These are phyloP conservation scores for Pythium plurisporium DNA, from an alignment of 352 stramenopile species.

Conservation along the genomic window DNA sequence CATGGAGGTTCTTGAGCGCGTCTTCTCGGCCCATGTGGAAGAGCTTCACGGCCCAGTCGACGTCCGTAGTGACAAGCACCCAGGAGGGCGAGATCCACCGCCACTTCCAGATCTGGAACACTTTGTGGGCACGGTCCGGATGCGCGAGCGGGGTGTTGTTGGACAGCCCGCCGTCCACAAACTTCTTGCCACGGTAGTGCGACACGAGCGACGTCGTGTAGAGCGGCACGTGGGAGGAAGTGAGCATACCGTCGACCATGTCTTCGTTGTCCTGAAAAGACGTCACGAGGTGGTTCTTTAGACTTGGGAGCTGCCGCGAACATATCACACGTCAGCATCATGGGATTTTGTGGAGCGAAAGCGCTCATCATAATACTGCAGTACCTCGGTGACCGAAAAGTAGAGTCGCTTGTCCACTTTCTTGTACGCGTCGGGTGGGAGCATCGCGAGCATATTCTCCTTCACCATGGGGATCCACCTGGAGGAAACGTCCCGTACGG, in stretches of 20 bases:
- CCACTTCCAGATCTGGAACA: conserved; percentile 85
- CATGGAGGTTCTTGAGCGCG: conserved; percentile 55
- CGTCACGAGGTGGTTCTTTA: conserved; percentile 71
- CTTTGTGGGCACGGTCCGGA: conserved; percentile 52
- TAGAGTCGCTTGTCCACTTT: conserved; percentile 63
- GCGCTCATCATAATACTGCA: not conserved
- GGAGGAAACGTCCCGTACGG: not conserved
- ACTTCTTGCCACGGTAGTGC: conserved; percentile 64
- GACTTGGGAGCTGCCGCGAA: conserved; percentile 29
- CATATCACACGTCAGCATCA: too few relatives aligned
- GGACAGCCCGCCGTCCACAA: conserved; percentile 67
- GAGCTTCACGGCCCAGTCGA: conserved; percentile 65
- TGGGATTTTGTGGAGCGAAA: too few relatives aligned
- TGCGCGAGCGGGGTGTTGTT: conserved; percentile 65
- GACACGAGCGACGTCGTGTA: conserved; percentile 67
- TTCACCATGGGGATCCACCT: conserved; percentile 79
- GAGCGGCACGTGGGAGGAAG: conserved; percentile 61
- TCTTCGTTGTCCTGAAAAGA: conserved; percentile 75
- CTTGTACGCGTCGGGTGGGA: conserved; percentile 62
- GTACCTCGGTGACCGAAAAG: conserved; percentile 67
- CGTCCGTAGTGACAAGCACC: conserved; percentile 71
- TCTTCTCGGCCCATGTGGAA: conserved; percentile 79
- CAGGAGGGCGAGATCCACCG: conserved; percentile 72
- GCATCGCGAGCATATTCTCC: conserved; percentile 52
- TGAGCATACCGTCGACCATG: conserved; percentile 80